Base-by-base conservation (phyloP, 768 basidiomycete genomes). In the Kwoniella botswanensis region DNA sequence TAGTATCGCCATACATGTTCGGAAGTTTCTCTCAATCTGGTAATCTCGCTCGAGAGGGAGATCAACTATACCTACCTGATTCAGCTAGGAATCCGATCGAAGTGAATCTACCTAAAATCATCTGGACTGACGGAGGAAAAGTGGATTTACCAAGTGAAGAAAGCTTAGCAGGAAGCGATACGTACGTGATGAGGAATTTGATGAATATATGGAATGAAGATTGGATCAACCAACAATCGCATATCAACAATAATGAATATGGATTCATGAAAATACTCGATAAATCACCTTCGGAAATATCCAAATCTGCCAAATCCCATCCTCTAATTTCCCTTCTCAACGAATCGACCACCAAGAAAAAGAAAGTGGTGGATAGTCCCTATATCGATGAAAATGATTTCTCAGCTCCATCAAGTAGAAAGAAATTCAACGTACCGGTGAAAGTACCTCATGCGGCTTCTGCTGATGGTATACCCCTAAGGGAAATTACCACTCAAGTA, bases 131-230 rank as follows among this genome's bases (percentile, higher is more conserved):
- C 57, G 91, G 92, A 15, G 92, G 92, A 12, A 83, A 94, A 9
- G 73, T 92, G 21, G 84, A 88, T 72, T 85, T 91, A 56, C 92
- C 93, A 1, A 86, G 84, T 4, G 87, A 90, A 77, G 78, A 85
- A n/a, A 85, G 87, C 17, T 82, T 84, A 17, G 85, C 86, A 18
- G 86, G 86, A 0, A 81, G 85, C 7, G 88, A 89, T 57, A 89
- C 86, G 29, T 85, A 88, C 52, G 87, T 88, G 63, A 76, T 93
- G 56, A 84, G 85, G 60, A 90, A 88, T 67, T 85, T 94, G 71
- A 89, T 93, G 85, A 94, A 91, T 82, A 95, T 99, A 67, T 99
- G 97, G 96, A 87, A 89, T 0, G 87, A 90, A 0, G 92, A 93
- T 74, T 89, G 91, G 88, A 90, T 98, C 53, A 86, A 90, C 68